Base-by-base conservation (phyloP, 2,329 filamentous ascomycete species). In the Alternaria dauci region DNA sequence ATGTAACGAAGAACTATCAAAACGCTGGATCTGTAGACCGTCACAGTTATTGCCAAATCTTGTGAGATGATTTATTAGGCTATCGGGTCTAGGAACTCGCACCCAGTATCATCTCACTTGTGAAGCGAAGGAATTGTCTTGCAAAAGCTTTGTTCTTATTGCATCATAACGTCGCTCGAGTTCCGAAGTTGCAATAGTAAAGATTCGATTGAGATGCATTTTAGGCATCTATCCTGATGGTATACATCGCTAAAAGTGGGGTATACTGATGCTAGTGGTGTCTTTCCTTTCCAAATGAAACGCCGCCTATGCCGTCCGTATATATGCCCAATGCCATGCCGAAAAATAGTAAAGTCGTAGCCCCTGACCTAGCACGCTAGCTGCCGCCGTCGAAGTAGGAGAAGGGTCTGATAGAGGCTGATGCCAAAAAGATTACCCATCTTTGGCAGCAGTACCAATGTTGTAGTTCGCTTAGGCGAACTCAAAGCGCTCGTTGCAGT, bases 401-500 rank as follows among this genome's bases (percentile, higher is more conserved):
- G 9, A 51, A 11, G 34, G 44, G 52, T n/a, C 43, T 52, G 20
- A 32, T 56, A 23, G 1, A n/a, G 3, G 51, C 52, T 34, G 52
- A 26, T 26, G 58, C 34, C 26, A 34, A 18, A 18, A n/a, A 23
- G 14, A 5, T 1, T 28, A 12, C 16, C 11, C 11, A 14, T 20
- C n/a, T 30, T 32, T 26, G 46, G 5, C 34, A 23, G 6, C 4
- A 4, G 12, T 28, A 14, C 9, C 16, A n/a, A 8, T 4, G 12
- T 38, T 25, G 30, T 41, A 8, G 7, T 8, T 3, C 20, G n/a
- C 16, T 53, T 59, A 72, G 52, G 66, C 70, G 18, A 72, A 70
- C 12, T 68, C 68, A 55, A 71, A 72, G 3, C 70, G 56, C 58
- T 72, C 70, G 20, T 67, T 67, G 64, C 70, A 72, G 43, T 72